Evolutionary conservation across 345 rosid species (phyloP).

Genomic region (Corymbia maculata): DNA sequence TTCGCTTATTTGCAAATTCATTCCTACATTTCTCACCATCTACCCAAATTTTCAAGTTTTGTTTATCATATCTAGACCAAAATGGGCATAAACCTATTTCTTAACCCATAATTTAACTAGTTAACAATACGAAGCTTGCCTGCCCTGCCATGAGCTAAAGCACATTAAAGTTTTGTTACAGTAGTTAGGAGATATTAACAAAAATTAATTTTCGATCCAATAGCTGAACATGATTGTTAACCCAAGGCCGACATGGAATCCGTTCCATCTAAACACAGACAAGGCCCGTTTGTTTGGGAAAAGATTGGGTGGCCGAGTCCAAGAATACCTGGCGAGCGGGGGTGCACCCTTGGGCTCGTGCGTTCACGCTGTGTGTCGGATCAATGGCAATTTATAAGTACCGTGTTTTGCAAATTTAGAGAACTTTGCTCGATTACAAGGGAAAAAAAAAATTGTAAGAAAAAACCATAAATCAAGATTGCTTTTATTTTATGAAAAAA

Average conservation of each 20-base stretch:
- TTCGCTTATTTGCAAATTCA: neutral
- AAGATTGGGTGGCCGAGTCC: neutral
- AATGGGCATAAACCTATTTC: too few species aligned
- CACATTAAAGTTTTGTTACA: neutral
- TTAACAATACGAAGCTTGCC: neutral
- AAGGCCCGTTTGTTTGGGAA: neutral
- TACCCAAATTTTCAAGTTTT: too few species aligned
- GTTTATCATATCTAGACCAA: too few species aligned
- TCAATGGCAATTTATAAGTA: neutral
- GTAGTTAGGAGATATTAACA: neutral
- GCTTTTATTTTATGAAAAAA: neutral
- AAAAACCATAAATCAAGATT: neutral
- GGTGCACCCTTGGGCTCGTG: neutral
- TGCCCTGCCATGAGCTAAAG: neutral
- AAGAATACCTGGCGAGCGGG: neutral
- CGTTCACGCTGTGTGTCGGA: neutral
- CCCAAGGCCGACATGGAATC: neutral
- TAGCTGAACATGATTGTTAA: neutral
- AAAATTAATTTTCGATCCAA: neutral
- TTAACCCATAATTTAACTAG: neutral
- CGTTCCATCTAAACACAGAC: neutral
- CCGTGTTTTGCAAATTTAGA: neutral
- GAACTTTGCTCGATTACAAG: neutral
- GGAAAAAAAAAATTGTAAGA: neutral
- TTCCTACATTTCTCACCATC: neutral